Percentiles rank a stretch among this genome's conserved stretches.
Evolutionary conservation across 176 grass and related monocot genomes (phyloP).

Genomic region (Avena insularis): DNA sequence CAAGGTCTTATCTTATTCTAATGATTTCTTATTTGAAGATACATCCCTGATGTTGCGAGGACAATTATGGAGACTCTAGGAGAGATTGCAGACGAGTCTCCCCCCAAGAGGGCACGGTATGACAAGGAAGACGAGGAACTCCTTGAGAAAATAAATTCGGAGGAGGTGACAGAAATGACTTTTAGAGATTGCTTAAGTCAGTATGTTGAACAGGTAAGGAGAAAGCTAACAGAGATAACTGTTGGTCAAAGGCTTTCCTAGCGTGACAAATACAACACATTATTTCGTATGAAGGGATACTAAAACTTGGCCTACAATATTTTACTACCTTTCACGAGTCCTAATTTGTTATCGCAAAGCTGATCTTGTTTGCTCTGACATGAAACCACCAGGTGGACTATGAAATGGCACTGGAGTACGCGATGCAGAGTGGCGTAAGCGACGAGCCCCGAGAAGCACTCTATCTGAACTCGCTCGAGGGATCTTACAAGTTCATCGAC

Average conservation of each 20-base stretch:
- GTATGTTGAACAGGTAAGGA: slow-evolving; percentile 91
- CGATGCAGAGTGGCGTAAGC: slow-evolving; percentile 80
- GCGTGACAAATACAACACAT: no score
- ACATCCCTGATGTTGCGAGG: slow-evolving; percentile 95
- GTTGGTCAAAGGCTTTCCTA: no score
- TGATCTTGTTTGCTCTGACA: not conserved
- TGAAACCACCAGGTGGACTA: slow-evolving; percentile 72
- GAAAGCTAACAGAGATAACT: not conserved
- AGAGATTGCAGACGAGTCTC: slow-evolving; percentile 71
- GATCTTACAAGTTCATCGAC: slow-evolving; percentile 69
- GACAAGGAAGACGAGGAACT: slow-evolving; percentile 89
- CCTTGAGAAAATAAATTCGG: slow-evolving; percentile 71
- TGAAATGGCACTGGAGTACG: slow-evolving; percentile 95
- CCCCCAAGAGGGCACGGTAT: slow-evolving; percentile 57
- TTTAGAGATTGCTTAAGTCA: slow-evolving; percentile 82
- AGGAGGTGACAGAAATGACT: slow-evolving; percentile 82
- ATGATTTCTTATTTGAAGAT: slow-evolving; percentile 55
- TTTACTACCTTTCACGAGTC: slow-evolving; percentile 1
- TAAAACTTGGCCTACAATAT: no score
- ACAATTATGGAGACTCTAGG: slow-evolving; percentile 92
- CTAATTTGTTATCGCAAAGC: not conserved
- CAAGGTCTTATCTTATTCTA: not conserved
- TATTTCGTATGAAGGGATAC: no score
- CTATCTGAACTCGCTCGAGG: slow-evolving; percentile 81
- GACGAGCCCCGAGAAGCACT: slow-evolving; percentile 86